Evolutionary conservation across 176 grass and related monocot species (phyloP).

Genomic region (Oryza officinalis): DNA sequence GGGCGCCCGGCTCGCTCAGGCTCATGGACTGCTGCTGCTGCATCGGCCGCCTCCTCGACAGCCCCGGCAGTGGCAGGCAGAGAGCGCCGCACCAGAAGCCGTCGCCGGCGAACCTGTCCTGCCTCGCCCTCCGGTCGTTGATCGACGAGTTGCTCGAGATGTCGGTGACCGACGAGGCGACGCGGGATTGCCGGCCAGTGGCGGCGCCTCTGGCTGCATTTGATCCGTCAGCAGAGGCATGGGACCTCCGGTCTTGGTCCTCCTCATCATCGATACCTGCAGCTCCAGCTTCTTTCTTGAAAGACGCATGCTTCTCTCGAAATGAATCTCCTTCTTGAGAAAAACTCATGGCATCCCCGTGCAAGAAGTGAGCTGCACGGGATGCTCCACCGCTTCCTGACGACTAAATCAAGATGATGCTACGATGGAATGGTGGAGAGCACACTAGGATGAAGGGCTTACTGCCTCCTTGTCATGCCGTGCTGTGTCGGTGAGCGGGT

Average conservation of each 20-base stretch:
- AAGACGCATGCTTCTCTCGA: constrained; percentile 9
- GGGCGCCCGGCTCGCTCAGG: constrained; percentile 20
- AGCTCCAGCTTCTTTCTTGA: constrained; percentile 31
- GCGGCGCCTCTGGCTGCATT: not conserved
- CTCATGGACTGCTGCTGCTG: constrained; percentile 55
- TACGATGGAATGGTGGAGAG: constrained; percentile 26
- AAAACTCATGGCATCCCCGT: constrained; percentile 51
- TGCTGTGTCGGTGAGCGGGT: constrained; percentile 1
- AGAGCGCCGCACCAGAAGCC: constrained; percentile 63
- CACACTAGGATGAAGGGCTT: constrained; percentile 11
- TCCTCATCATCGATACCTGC: constrained; percentile 2
- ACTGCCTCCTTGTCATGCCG: not conserved
- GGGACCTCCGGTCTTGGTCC: not conserved
- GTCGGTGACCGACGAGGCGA: constrained; percentile 34
- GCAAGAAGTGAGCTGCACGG: constrained; percentile 6
- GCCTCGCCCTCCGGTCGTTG: constrained; percentile 41
- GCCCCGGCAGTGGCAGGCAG: constrained; percentile 58
- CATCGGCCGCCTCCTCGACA: constrained; percentile 56
- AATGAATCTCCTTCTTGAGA: not conserved
- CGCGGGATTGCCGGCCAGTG: constrained; percentile 19
- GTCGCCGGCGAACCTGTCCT: constrained; percentile 37
- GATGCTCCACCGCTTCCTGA: constrained; percentile 7
- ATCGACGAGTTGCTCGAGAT: constrained; percentile 40
- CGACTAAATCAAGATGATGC: not conserved
- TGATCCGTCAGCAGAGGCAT: not conserved